These are phyloP conservation scores for Corinectria fuckeliana DNA, from an alignment of 2,329 filamentous ascomycete genomes.

Conservation along the genomic window DNA sequence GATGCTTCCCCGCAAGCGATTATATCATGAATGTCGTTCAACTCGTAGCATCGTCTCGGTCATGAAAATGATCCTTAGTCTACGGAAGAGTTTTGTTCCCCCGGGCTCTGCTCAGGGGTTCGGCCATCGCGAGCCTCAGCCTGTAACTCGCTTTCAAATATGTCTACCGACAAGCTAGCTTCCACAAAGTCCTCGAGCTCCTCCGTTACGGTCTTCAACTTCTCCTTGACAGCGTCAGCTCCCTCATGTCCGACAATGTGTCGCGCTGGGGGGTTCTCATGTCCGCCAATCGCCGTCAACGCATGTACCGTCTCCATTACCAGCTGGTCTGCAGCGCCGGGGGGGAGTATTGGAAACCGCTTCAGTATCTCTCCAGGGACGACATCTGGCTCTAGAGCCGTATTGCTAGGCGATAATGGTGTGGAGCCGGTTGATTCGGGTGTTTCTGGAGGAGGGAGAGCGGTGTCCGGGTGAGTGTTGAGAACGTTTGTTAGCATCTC, in stretches of 20 bases:
- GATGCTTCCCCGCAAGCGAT: too few relatives aligned
- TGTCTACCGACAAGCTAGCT: slow-evolving; percentile 84
- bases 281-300: slow-evolving; percentile 88
- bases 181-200: slow-evolving; percentile 97
- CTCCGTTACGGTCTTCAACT: slow-evolving; percentile 93
- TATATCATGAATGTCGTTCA: too few relatives aligned
- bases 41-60: background rate
- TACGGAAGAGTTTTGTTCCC: slow-evolving; percentile 30
- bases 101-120: slow-evolving; percentile 35
- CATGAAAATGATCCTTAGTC: slow-evolving; percentile 1
- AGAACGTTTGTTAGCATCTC: slow-evolving; percentile 83
- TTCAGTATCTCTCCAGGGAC: slow-evolving; percentile 59
- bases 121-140: slow-evolving; percentile 56
- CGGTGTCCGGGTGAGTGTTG: slow-evolving; percentile 75
- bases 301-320: slow-evolving; percentile 91
- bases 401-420: slow-evolving; percentile 41
- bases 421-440: slow-evolving; percentile 36
- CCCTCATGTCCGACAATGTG: slow-evolving; percentile 95
- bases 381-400: slow-evolving; percentile 43
- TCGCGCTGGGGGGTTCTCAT: slow-evolving; percentile 92
- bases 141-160: slow-evolving; percentile 64
- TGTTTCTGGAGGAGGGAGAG: slow-evolving; percentile 43
- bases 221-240: slow-evolving; percentile 88
- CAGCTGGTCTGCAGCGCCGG: slow-evolving; percentile 72
- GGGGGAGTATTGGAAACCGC: slow-evolving; percentile 76